Conservation (phyloP, 23 red algal species). For the Porphyridium purpureum region DNA sequence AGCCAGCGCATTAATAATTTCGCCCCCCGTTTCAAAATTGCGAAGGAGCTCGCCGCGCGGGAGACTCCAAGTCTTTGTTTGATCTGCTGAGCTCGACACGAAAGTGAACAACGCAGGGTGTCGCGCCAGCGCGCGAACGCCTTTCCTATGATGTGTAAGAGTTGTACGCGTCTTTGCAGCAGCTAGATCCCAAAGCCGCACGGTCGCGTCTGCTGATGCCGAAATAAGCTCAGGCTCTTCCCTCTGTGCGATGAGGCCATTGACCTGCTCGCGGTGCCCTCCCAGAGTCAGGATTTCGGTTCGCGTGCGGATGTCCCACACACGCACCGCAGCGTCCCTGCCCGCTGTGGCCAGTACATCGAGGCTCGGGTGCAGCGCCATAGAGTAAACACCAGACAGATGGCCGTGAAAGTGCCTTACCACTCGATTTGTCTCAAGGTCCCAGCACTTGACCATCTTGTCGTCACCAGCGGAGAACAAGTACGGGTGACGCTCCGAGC, state of each 20-base stretch:
- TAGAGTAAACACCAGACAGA: slow-evolving; percentile 68
- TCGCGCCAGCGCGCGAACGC: slow-evolving; percentile 44
- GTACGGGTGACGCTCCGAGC: slow-evolving; percentile 59
- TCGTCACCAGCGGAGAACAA: slow-evolving; percentile 86
- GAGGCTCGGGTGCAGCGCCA: slow-evolving; percentile 53
- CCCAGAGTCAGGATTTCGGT: slow-evolving; percentile 48
- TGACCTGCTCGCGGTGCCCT: slow-evolving; percentile 47
- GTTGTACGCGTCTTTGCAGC: slow-evolving; percentile 52
- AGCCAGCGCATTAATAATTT: slow-evolving; percentile 68
- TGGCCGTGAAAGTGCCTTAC: slow-evolving; percentile 88
- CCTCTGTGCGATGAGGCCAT: slow-evolving; percentile 26
- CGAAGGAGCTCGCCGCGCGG: slow-evolving; percentile 55
- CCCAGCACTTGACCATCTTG: slow-evolving; percentile 91
- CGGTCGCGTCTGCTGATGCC: slow-evolving; percentile 48
- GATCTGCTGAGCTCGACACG: slow-evolving; percentile 56
- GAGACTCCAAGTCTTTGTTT: slow-evolving; percentile 70
- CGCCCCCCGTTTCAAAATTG: slow-evolving; percentile 3
- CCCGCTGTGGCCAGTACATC: slow-evolving; percentile 76
- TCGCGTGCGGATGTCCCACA: slow-evolving; percentile 80
- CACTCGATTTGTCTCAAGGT: slow-evolving; percentile 81
- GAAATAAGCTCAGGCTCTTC: slow-evolving; percentile 71
- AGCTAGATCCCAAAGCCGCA: slow-evolving; percentile 83
- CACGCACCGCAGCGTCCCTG: slow-evolving; percentile 55
- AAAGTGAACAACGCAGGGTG: slow-evolving; percentile 57
- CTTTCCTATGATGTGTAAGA: slow-evolving; percentile 84